Evolutionary conservation across 495 filamentous ascomycete species (phyloP).

Genomic region (Tirmania nivea): DNA sequence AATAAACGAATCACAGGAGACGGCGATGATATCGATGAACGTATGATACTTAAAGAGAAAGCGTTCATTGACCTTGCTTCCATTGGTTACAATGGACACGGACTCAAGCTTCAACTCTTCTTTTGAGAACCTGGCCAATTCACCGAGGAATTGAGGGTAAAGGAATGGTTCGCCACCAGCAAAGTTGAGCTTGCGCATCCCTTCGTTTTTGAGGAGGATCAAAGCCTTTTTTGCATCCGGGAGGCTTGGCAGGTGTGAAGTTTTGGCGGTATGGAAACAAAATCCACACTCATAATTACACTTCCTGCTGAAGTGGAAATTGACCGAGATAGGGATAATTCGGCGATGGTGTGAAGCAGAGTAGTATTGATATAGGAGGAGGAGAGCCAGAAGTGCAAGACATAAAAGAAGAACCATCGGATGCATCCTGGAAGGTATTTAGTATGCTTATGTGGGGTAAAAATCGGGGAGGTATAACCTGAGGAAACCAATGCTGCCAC

Average conservation of each 20-base stretch:
- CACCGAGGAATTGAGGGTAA: constrained; percentile 27
- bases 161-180: constrained; percentile 40
- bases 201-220: constrained; percentile 26
- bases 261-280: constrained; percentile 36
- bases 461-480: too few species aligned
- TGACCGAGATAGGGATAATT: too few species aligned
- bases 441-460: too few species aligned
- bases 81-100: constrained; percentile 34
- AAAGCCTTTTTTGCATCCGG: constrained; percentile 26
- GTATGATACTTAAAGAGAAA: constrained; percentile 25
- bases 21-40: constrained; percentile 32
- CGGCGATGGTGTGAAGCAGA: too few species aligned
- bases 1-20: constrained; percentile 37
- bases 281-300: constrained; percentile 34
- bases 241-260: constrained; percentile 23
- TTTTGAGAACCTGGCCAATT: constrained; percentile 31
- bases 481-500: too few species aligned
- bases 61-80: constrained; percentile 26
- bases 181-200: constrained; percentile 39
- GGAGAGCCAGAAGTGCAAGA: too few species aligned
- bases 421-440: too few species aligned
- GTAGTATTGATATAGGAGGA: too few species aligned
- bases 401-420: too few species aligned
- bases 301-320: constrained; percentile 23
- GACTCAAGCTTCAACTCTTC: constrained; percentile 28